phyloP scores from a whole-genome alignment of 148 eudicot genomes.

The Rhododendron kiyosumense region DNA sequence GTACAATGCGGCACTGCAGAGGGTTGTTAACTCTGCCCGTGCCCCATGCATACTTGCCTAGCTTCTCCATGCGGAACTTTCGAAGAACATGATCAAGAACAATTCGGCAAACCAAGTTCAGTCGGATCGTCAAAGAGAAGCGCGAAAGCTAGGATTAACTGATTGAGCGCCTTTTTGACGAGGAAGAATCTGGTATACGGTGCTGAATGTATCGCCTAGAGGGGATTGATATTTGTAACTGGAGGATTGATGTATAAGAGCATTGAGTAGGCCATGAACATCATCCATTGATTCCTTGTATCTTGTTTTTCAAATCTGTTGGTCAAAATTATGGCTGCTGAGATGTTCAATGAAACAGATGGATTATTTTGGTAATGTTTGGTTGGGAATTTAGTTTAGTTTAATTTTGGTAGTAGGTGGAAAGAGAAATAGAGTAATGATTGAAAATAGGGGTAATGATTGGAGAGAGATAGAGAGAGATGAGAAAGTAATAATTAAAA shows the following conservation, averaged over 20 bases:
- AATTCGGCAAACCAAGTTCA: slow-evolving; percentile 26
- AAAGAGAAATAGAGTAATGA: too few relatives aligned
- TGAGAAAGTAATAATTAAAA: too few relatives aligned
- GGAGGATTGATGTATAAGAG: too few relatives aligned
- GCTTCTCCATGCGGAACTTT: slow-evolving; percentile 75
- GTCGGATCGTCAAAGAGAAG: slow-evolving; percentile 36
- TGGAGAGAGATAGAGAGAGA: too few relatives aligned
- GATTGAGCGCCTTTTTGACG: slow-evolving; percentile 65
- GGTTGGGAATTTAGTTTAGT: too few relatives aligned
- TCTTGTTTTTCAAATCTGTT: background rate
- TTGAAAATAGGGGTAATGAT: too few relatives aligned
- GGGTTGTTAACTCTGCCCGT: slow-evolving; percentile 69
- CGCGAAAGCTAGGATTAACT: slow-evolving; percentile 74
- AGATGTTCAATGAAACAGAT: background rate
- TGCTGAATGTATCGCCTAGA: slow-evolving; percentile 32
- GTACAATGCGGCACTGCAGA: slow-evolving; percentile 69
- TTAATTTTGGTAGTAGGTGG: too few relatives aligned
- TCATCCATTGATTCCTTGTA: background rate
- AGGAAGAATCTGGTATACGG: slow-evolving; percentile 58
- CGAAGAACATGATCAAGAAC: slow-evolving; percentile 45
- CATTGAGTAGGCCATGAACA: background rate
- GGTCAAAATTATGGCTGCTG: background rate
- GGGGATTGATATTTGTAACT: background rate
- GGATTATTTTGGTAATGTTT: too few relatives aligned
- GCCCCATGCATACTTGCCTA: slow-evolving; percentile 65